phyloP scores from a whole-genome alignment of 2,329 filamentous ascomycete genomes.

The Calonectria multiphialidica region DNA sequence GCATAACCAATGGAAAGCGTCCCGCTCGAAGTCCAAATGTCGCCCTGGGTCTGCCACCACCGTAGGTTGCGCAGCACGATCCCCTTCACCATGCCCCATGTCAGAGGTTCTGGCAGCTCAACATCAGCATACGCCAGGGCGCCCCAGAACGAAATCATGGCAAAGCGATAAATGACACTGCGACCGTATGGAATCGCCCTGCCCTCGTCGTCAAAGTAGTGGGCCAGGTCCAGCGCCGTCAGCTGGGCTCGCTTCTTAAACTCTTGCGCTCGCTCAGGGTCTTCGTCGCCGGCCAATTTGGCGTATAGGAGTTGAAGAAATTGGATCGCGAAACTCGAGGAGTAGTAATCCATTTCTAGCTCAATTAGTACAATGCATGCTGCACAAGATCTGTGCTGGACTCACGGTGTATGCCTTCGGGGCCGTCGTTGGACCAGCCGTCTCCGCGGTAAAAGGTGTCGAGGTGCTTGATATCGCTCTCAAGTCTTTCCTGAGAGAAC shows the following conservation, averaged over 20 bases:
- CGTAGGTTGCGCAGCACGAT: slow-evolving; percentile 79
- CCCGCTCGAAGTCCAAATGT: slow-evolving; percentile 81
- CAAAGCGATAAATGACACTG: slow-evolving; percentile 85
- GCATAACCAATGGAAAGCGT: slow-evolving; percentile 83
- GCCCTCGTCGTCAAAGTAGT: slow-evolving; percentile 81
- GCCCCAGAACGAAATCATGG: slow-evolving; percentile 88
- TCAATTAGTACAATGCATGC: slow-evolving; percentile 17
- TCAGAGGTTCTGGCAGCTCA: slow-evolving; percentile 77
- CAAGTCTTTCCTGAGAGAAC: slow-evolving; percentile 77
- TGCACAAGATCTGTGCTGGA: neutral
- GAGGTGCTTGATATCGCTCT: slow-evolving; percentile 81
- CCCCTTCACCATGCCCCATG: slow-evolving; percentile 85
- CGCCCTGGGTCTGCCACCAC: slow-evolving; percentile 82
- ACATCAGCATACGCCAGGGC: slow-evolving; percentile 82
- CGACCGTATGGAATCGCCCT: slow-evolving; percentile 82
- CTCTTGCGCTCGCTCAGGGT: slow-evolving; percentile 74
- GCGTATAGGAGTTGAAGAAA: slow-evolving; percentile 83
- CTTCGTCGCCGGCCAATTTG: slow-evolving; percentile 75
- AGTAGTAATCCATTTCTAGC: slow-evolving; percentile 85
- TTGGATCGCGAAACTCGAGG: slow-evolving; percentile 85
- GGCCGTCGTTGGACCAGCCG: slow-evolving; percentile 87
- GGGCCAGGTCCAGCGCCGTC: slow-evolving; percentile 77
- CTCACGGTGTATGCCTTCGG: slow-evolving; percentile 77
- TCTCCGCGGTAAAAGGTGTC: slow-evolving; percentile 86
- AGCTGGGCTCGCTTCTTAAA: slow-evolving; percentile 76